These are phyloP conservation scores for Saccharomycopsis hybrid DNA, from an alignment of 1,139 yeast genomes.

Conservation along the genomic window DNA sequence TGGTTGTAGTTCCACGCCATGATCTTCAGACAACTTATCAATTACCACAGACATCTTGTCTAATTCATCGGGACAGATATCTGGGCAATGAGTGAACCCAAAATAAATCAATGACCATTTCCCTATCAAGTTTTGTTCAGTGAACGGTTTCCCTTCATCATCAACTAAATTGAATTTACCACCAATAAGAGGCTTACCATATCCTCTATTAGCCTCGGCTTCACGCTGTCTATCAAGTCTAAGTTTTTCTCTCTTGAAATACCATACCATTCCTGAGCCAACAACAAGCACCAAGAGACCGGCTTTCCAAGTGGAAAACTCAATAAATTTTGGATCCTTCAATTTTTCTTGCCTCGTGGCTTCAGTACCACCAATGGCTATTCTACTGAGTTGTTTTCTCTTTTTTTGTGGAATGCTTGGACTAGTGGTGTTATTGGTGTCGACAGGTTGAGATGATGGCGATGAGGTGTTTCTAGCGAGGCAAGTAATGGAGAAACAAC, in stretches of 20 bases:
- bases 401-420: slow-evolving; percentile 17
- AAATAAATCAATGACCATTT: slow-evolving; percentile 78
- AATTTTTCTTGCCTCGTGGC: slow-evolving; percentile 30
- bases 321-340: slow-evolving; percentile 36
- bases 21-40: slow-evolving; percentile 49
- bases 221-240: slow-evolving; percentile 66
- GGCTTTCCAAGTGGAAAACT: slow-evolving; percentile 87
- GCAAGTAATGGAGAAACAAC: too few species aligned
- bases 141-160: slow-evolving; percentile 62
- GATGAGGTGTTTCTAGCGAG: too few species aligned
- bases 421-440: background rate
- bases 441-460: background rate
- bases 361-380: slow-evolving; percentile 50
- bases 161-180: slow-evolving; percentile 78
- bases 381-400: slow-evolving; percentile 43
- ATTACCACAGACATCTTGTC: slow-evolving; percentile 84
- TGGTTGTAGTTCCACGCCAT: slow-evolving; percentile 64
- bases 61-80: slow-evolving; percentile 94
- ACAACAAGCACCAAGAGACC: slow-evolving; percentile 55
- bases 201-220: slow-evolving; percentile 78
- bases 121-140: slow-evolving; percentile 69
- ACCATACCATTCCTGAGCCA: slow-evolving; percentile 66
- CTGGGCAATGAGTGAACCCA: slow-evolving; percentile 97
- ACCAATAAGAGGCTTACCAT: slow-evolving; percentile 90
- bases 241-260: slow-evolving; percentile 67